Base-by-base conservation (phyloP, 208 protist species). In the Vickermania spadyakhi region DNA sequence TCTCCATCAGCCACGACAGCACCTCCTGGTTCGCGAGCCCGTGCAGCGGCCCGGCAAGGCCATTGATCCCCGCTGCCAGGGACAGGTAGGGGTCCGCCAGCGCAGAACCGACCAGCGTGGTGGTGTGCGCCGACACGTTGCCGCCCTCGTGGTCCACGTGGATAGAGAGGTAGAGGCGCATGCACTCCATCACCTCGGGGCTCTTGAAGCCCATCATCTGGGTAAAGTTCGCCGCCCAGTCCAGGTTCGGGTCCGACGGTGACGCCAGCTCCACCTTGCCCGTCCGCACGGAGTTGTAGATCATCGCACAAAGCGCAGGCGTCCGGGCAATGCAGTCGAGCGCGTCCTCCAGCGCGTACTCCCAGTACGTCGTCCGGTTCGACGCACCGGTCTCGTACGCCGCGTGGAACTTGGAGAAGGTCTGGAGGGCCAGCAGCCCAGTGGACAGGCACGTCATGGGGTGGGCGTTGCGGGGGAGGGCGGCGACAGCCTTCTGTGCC, bases 11-110 rank as follows among this genome's bases (percentile, higher is more conserved):
- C 36, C 36, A 45, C 36, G 18, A 7, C 36, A 99, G 92, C 29
- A 97, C 95, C 84, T 99, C 97, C 84, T 99, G 97, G 77, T 98
- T 98, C 58, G 97, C 97, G 23, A 98, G 83, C 57, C 98, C 97
- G 77, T 99, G 97, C 50, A 99, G 84, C 52, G 98, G 97, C 21
- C 98, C 98, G 41, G 98, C 98, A 5, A 99, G 86, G 64, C 95
- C 97, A 67, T 91, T 93, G 61, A 98, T 77, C 64, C 96, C 96
- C 18, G 95, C 97, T 58, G 76, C 57, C 64, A 98, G 89, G 54
- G 97, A 86, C 25, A 98, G 83, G 84, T 99, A 99, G 31, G 97
- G 97, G 78, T 99, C 98, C 50, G 93, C 97, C 11, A 99, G 91
- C 29, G 98, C 96, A 4, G 86, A 97, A 65, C 93, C 96, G 36